Conservation (phyloP, 2,329 filamentous ascomycete genomes). For the Cryphonectria naterciae region DNA sequence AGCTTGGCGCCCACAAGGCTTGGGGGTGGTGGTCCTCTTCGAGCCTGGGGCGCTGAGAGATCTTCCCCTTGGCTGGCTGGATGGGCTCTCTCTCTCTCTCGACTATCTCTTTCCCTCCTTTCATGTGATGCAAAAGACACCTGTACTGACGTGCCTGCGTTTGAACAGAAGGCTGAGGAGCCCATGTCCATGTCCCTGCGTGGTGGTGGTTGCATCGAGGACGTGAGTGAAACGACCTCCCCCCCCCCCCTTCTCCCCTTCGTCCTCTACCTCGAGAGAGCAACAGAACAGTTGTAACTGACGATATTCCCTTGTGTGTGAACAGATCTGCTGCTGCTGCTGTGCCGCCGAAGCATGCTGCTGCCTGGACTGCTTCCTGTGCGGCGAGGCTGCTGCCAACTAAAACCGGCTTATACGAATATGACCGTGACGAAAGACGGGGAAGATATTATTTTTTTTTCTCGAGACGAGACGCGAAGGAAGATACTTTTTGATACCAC, state of each 20-base stretch:
- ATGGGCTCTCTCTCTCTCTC: not conserved
- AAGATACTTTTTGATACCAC: slow-evolving; percentile 11
- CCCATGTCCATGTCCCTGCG: slow-evolving; percentile 35
- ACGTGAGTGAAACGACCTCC: slow-evolving; percentile 13
- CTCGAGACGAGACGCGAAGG: not conserved
- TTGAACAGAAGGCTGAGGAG: slow-evolving; percentile 29
- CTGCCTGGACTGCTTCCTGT: slow-evolving; percentile 23
- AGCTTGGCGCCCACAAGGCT: not conserved
- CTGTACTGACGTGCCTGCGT: not conserved
- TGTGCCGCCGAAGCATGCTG: slow-evolving; percentile 16
- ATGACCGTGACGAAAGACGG: slow-evolving; percentile 10
- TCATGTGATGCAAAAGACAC: too few relatives aligned
- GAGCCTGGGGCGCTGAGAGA: not conserved
- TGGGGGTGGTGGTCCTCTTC: not conserved
- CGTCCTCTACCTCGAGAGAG: not conserved
- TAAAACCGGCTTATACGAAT: slow-evolving; percentile 5
- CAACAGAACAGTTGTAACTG: not conserved
- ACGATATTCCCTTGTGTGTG: not conserved
- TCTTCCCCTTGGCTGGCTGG: not conserved
- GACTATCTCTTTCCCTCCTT: not conserved
- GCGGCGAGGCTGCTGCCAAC: slow-evolving; percentile 17
- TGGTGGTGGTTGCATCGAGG: slow-evolving; percentile 33
- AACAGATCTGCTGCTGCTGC: slow-evolving; percentile 20
- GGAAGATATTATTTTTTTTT: not conserved
- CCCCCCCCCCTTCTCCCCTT: not conserved